These are phyloP conservation scores for Sporisorium iseilematis-ciliati DNA, from an alignment of 1,284 basidiomycete species.

Conservation along the genomic window DNA sequence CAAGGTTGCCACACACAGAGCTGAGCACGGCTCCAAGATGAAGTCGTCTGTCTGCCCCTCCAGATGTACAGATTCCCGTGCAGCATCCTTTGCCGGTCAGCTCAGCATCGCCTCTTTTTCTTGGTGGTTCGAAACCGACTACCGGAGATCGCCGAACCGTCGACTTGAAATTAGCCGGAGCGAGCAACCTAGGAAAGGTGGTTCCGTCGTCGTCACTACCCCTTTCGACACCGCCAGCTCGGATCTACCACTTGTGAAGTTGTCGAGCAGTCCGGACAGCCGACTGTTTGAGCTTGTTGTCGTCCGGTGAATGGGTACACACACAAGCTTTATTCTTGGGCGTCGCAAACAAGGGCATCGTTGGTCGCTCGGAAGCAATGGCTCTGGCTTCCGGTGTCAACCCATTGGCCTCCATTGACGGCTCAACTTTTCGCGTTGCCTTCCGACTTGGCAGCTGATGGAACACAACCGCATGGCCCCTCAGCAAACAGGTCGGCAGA, in stretches of 20 bases:
- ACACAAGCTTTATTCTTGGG: conserved; percentile 2
- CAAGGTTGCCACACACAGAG: too few species aligned
- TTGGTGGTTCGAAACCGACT: background rate
- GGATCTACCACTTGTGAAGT: background rate
- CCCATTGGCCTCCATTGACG: background rate
- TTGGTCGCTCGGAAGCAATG: conserved; percentile 9
- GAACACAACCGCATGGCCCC: background rate
- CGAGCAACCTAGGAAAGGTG: conserved; percentile 3
- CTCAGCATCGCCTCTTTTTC: too few species aligned
- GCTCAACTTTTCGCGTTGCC: background rate
- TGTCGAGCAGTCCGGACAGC: background rate
- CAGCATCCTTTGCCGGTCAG: too few species aligned
- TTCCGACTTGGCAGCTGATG: background rate
- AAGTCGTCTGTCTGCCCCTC: too few species aligned
- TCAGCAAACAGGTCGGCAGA: conserved; percentile 23
- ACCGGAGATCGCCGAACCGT: conserved; percentile 44
- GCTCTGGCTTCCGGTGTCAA: conserved; percentile 6
- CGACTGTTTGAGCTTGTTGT: conserved; percentile 8
- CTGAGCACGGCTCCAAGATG: too few species aligned
- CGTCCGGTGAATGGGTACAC: conserved; percentile 1
- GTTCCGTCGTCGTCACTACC: conserved; percentile 2
- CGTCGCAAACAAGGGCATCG: background rate
- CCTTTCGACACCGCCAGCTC: background rate
- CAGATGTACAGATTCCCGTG: too few species aligned
- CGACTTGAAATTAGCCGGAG: background rate